phyloP scores from a whole-genome alignment of 2,329 filamentous ascomycete genomes.

The Aspergillus ruber region DNA sequence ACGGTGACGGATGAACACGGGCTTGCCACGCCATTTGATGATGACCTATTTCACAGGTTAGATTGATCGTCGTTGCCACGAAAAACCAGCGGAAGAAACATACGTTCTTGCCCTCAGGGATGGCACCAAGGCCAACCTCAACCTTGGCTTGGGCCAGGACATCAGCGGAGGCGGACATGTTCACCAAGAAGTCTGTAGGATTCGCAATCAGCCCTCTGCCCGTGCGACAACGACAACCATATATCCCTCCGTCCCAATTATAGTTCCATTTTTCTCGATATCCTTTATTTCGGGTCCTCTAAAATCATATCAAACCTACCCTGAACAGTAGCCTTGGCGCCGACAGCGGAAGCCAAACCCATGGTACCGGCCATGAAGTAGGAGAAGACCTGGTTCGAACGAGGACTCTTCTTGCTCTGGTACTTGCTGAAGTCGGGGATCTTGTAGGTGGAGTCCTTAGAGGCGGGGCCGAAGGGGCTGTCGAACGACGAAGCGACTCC shows the following conservation, averaged over 20 bases:
- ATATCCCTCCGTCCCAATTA: slow-evolving; percentile 2
- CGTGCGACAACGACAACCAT: slow-evolving; percentile 2
- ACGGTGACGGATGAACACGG: slow-evolving; percentile 98
- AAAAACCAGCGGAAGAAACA: slow-evolving; percentile 30
- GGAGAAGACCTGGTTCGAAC: slow-evolving; percentile 77
- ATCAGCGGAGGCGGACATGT: slow-evolving; percentile 99
- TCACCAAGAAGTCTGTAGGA: slow-evolving; percentile 87
- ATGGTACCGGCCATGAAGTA: slow-evolving; percentile 99
- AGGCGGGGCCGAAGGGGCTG: slow-evolving; percentile 49
- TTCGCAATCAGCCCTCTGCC: slow-evolving; percentile 19
- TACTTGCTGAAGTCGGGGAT: slow-evolving; percentile 91
- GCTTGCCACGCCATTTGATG: slow-evolving; percentile 99
- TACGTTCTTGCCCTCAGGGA: slow-evolving; percentile 99
- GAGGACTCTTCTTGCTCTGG: slow-evolving; percentile 61
- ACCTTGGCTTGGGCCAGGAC: slow-evolving; percentile 99
- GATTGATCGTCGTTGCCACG: not conserved
- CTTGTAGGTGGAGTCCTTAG: slow-evolving; percentile 52
- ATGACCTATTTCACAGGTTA: slow-evolving; percentile 61
- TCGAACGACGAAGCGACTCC: slow-evolving; percentile 40
- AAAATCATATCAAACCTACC: slow-evolving; percentile 54
- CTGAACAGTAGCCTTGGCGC: slow-evolving; percentile 96
- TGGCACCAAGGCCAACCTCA: slow-evolving; percentile 84
- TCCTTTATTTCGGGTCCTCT: not conserved
- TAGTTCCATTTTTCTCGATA: not conserved
- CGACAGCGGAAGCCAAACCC: slow-evolving; percentile 83